Base-by-base conservation (phyloP, 805 yeast species). In the Yamadazyma insecticola region DNA sequence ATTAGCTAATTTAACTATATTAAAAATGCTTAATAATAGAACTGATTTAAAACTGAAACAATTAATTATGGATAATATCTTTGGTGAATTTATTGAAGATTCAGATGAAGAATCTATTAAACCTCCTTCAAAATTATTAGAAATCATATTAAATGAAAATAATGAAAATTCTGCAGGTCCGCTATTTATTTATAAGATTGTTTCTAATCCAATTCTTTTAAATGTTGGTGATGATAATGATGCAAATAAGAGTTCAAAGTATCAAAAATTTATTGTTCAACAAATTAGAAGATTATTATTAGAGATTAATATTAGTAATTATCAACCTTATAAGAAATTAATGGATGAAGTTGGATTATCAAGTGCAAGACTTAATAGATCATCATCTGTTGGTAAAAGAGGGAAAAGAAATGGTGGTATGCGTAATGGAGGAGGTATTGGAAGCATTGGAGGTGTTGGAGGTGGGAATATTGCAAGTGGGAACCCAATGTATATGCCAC, bases 301-400 rank as follows among this genome's bases (percentile, higher is more conserved):
- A 24, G 82, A 81, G 28, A 55, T 73, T 46, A 76, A 74, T 36
- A 67, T 81, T 22, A 46, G 64, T 26, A 62, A 71, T 17, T 64
- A 59, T 30, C 95, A 84, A 51, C 84, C 82, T 21, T 85, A 86
- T 57, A 84, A 85, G 50, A 77, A 95, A 42, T 65, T 92, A 35
- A 74, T 89, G 72, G 97, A 90, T 45, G 97, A 90, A 55, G 90
- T 88, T 40, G 97, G 97, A 3, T 62, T 89, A 23, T 53, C 67
- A 7, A 54, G 52, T 34, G 52, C 53, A 28, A 45, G 67, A 29
- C 40, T 61, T 26, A 52, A 52, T 29, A 44, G 65, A 28, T 41
- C 55, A 8, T 16, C 45, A 3, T 47, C 57, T 4, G 28, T 41
- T 13, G 47, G 50, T 9, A 44, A 44, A 30, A 50, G 60, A 23